Evolutionary conservation across 139 green algal genomes (phyloP), one percentile per base, ranked within the genome.

Genomic region (Tetradesmus lagerheimii): DNA sequence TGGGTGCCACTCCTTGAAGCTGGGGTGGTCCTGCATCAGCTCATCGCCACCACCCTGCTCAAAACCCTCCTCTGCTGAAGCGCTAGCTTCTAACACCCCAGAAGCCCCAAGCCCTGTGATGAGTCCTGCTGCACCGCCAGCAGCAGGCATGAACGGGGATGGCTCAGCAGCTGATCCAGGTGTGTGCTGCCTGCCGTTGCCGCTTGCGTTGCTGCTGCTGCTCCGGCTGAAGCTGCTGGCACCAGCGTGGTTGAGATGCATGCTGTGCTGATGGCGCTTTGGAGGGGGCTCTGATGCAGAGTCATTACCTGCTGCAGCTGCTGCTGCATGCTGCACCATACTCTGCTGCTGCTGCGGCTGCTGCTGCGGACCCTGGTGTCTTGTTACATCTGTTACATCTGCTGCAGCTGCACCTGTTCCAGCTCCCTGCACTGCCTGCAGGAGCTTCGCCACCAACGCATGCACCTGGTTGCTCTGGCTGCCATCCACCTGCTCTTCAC

Each of bases 1-100:
- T 4, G 77, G 35, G 12, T 83, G 77, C 77, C 77, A 83, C 14
- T 62, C 77, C 34, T 34, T 83, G 77, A 83, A 83, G 41, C 77
- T 83, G 0, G 41, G 77, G 35, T n/a, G 27, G 34, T 34, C 15
- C 14, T 83, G 18, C 15, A 47, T 62, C 0, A n/a, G 0, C 15
- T 20, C 35, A n/a, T 47, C 35, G 35, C 37, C 37, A 34, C 29
- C 35, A 62, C 23, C 35, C 18, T 62, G 35, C 77, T 53, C 14
- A 11, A 62, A n/a, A n/a, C n/a, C 0, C 39, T 83, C 35, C 14
- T 50, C 77, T 35, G 25, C 77, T 62, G 16, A 31, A 15, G 20
- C 18, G 31, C 20, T 71, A 71, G 20, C 20, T n/a, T 9, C 20
- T n/a, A 71, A 71, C 23, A n/a, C 20, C 2, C 57, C 57, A 71